Conservation (phyloP, 345 rosid genomes). For the Gossypium mustelinum region DNA sequence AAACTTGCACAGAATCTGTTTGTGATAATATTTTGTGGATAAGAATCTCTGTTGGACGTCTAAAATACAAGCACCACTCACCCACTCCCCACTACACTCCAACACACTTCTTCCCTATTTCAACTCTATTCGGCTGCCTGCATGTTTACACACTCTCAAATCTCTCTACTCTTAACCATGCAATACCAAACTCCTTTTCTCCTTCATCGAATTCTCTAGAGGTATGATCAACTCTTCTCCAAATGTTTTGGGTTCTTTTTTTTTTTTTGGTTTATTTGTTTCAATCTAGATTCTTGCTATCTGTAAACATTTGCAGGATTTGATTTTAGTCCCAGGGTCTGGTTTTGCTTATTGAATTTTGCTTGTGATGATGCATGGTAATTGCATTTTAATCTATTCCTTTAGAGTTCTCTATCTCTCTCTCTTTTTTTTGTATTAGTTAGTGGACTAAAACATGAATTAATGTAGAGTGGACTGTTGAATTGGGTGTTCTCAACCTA, state of each 20-base stretch:
- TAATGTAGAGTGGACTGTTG: not conserved
- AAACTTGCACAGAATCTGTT: conserved; percentile 23
- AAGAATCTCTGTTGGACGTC: conserved; percentile 35
- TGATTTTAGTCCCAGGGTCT: not conserved
- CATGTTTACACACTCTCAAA: not conserved
- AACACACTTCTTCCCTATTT: conserved; percentile 13
- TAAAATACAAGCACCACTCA: conserved; percentile 25
- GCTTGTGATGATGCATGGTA: not conserved
- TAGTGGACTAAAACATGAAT: not conserved
- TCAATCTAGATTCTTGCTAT: not conserved
- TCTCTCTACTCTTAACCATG: conserved; percentile 11
- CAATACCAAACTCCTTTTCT: conserved; percentile 4
- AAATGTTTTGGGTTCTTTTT: not conserved
- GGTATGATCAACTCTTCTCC: conserved; percentile 7
- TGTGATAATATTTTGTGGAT: conserved; percentile 50
- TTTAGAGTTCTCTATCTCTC: not conserved
- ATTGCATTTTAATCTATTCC: not conserved
- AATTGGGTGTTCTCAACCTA: too few species aligned
- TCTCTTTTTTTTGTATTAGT: not conserved
- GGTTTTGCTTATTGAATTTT: not conserved
- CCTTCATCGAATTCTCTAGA: conserved; percentile 3
- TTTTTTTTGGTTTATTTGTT: not conserved
- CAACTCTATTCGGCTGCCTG: not conserved
- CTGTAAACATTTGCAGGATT: not conserved
- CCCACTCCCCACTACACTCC: conserved; percentile 16